A percentile compares a stretch with the other conserved stretches of the same genome.
Evolutionary conservation across 768 basidiomycete species (phyloP).

Genomic region (Megacollybia marginata): DNA sequence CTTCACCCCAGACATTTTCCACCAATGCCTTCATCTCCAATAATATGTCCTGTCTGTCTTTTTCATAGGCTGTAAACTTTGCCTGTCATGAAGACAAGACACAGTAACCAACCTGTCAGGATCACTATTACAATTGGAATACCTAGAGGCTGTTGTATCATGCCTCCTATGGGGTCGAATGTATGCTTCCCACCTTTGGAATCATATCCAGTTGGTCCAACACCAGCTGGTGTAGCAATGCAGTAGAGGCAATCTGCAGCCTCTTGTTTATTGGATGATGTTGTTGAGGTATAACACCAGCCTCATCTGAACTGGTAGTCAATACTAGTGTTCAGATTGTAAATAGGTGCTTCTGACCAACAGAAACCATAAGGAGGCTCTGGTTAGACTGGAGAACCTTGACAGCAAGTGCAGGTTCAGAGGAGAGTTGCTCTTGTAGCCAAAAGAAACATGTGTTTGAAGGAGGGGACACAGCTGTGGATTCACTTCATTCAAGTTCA

Average conservation of each 20-base stretch:
- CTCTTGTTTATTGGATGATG: neutral
- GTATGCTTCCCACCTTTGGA: neutral
- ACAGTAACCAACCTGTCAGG: conserved; percentile 1
- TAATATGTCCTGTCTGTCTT: too few relatives aligned
- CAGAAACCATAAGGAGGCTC: neutral
- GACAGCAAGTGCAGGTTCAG: too few relatives aligned
- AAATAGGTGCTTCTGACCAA: neutral
- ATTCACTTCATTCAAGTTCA: too few relatives aligned
- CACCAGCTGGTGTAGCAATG: conserved; percentile 1
- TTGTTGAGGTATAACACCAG: neutral
- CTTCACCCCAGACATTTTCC: too few relatives aligned
- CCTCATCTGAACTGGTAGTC: neutral
- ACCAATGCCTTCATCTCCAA: too few relatives aligned
- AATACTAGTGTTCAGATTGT: neutral
- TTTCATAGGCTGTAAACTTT: neutral
- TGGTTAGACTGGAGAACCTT: neutral
- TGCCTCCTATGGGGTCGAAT: conserved; percentile 4
- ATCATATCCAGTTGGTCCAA: neutral
- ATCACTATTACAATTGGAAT: conserved; percentile 7
- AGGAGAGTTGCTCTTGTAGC: too few relatives aligned
- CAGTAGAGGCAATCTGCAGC: neutral
- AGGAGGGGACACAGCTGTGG: too few relatives aligned
- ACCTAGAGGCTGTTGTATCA: conserved; percentile 4
- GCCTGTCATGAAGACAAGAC: conserved; percentile 2
- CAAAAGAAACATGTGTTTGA: too few relatives aligned